phyloP scores from a whole-genome alignment of 176 grass and related monocot genomes.

The Themeda triandra region DNA sequence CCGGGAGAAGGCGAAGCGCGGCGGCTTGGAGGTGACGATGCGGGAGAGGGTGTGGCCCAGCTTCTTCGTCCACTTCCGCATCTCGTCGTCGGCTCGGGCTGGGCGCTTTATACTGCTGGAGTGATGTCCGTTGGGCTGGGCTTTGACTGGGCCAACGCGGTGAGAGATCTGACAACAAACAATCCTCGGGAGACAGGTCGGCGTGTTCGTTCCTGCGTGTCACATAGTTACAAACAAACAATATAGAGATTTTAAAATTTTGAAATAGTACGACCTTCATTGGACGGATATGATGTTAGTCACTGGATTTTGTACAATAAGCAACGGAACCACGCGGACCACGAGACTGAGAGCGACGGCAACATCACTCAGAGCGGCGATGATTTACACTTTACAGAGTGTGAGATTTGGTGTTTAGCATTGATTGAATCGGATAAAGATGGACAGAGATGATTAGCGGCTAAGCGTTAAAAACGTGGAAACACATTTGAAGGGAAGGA shows the following conservation, averaged over 20 bases:
- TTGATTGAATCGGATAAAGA: not conserved
- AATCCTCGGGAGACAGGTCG: not conserved
- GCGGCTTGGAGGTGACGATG: slow-evolving; percentile 21
- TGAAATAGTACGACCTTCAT: no score
- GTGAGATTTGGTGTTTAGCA: not conserved
- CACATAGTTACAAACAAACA: not conserved
- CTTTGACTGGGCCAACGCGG: not conserved
- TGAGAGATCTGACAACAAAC: not conserved
- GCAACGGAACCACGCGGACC: not conserved
- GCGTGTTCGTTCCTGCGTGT: not conserved
- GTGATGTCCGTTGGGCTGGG: not conserved
- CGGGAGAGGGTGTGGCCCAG: slow-evolving; percentile 39
- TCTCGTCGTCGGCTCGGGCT: not conserved
- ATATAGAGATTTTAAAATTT: not conserved
- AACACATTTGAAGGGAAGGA: not conserved
- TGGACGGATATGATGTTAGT: no score
- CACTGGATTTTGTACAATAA: not conserved
- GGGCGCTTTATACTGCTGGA: not conserved
- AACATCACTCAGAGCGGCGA: not conserved
- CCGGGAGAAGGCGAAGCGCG: not conserved
- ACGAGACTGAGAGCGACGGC: not conserved
- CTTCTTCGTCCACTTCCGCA: slow-evolving; percentile 44
- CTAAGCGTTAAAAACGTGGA: not conserved
- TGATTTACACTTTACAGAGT: not conserved
- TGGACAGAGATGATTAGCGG: not conserved